phyloP scores from a whole-genome alignment of 768 basidiomycete species.

The Tulasnella sp. region DNA sequence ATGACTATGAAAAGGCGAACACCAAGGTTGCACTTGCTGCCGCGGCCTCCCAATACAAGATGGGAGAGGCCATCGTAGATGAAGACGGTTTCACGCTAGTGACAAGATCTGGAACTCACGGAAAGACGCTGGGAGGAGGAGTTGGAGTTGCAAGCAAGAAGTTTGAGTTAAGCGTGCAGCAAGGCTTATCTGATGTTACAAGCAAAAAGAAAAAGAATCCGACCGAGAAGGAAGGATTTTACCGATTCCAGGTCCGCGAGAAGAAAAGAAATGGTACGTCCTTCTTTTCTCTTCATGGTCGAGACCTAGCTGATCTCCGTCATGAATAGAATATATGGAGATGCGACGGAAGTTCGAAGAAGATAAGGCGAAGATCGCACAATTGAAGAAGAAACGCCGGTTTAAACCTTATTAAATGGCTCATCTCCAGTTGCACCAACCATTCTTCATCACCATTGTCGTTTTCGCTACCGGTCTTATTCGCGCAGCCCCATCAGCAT shows the following conservation, averaged over 20 bases:
- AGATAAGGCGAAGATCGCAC: constrained; percentile 75
- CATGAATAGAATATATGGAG: constrained; percentile 37
- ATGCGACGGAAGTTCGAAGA: constrained; percentile 71
- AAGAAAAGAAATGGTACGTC: constrained; percentile 67
- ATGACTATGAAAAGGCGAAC: constrained; percentile 52
- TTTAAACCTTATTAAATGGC: constrained; percentile 83
- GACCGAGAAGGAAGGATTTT: constrained; percentile 57
- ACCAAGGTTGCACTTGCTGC: constrained; percentile 28
- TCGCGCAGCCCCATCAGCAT: too few species aligned
- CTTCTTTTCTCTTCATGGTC: not conserved
- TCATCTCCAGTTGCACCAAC: too few species aligned
- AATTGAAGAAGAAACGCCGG: constrained; percentile 59
- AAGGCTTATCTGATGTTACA: constrained; percentile 22
- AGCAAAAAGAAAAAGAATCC: constrained; percentile 38
- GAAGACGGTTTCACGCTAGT: constrained; percentile 93
- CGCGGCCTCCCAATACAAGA: constrained; percentile 52
- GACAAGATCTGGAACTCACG: constrained; percentile 82
- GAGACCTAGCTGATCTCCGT: constrained; percentile 18
- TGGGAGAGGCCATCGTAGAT: constrained; percentile 82
- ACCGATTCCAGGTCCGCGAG: constrained; percentile 83
- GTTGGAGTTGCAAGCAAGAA: constrained; percentile 49
- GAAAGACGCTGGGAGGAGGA: constrained; percentile 76
- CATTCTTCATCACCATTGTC: too few species aligned
- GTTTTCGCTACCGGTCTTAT: too few species aligned
- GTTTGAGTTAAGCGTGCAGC: constrained; percentile 29